These are phyloP conservation scores for Prunus campanulata DNA, from an alignment of 306 rosid species.

Conservation along the genomic window DNA sequence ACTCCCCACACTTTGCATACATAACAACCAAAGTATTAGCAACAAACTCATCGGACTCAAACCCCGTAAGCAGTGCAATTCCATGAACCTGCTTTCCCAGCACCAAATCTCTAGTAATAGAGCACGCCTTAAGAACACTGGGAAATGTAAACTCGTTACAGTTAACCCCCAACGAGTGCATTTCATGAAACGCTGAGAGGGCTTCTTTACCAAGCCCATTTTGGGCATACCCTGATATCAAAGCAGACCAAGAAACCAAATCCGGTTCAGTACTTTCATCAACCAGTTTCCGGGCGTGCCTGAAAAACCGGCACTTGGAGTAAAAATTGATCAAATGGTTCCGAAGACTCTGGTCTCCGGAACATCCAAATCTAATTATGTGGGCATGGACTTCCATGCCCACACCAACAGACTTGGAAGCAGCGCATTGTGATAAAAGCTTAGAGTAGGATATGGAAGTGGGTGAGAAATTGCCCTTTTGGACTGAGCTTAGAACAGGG, in stretches of 20 bases:
- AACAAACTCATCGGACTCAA: constrained; percentile 73
- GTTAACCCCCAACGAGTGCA: constrained; percentile 54
- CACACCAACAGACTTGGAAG: constrained; percentile 43
- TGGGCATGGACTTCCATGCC: constrained; percentile 72
- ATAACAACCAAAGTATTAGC: constrained; percentile 75
- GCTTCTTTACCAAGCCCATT: constrained; percentile 65
- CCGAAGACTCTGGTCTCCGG: constrained; percentile 36
- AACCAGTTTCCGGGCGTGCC: constrained; percentile 61
- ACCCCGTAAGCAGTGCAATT: constrained; percentile 55
- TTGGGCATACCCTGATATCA: constrained; percentile 74
- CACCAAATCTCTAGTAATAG: constrained; percentile 45
- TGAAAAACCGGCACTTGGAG: constrained; percentile 44
- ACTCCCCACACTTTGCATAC: constrained; percentile 73
- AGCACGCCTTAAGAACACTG: constrained; percentile 76
- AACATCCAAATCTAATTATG: constrained; percentile 59
- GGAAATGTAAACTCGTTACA: constrained; percentile 73
- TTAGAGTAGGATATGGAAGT: constrained; percentile 35
- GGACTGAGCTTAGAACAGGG: constrained; percentile 3
- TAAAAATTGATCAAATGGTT: constrained; percentile 48
- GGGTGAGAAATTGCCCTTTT: neutral
- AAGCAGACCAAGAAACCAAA: constrained; percentile 77
- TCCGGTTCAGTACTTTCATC: constrained; percentile 56
- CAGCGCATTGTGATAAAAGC: constrained; percentile 52
- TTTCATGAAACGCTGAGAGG: constrained; percentile 49
- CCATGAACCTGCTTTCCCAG: constrained; percentile 69